Evolutionary conservation across 1,284 basidiomycete species (phyloP).

Genomic region (Agroathelia rolfsii): DNA sequence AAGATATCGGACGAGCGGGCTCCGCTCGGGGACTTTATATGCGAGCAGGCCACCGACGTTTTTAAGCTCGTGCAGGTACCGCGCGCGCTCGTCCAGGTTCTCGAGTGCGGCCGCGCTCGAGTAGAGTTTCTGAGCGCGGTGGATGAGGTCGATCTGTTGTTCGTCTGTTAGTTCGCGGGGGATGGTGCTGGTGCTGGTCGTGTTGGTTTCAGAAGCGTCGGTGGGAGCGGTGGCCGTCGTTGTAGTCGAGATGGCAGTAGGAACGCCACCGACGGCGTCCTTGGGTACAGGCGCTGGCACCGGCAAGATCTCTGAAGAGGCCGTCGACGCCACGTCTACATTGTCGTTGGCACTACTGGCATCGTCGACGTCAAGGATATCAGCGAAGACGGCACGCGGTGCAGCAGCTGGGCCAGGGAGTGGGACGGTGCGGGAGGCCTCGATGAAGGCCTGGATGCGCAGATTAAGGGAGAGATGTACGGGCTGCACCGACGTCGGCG

Average conservation of each 20-base stretch:
- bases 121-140: slow-evolving; percentile 53
- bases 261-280: too few relatives aligned
- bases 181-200: slow-evolving; percentile 13
- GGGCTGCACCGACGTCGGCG: slow-evolving; percentile 59
- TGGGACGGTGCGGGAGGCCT: slow-evolving; percentile 65
- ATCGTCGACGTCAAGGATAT: too few relatives aligned
- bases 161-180: slow-evolving; percentile 19
- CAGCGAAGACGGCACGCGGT: slow-evolving; percentile 7
- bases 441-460: slow-evolving; percentile 75
- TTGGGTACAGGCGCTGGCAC: too few relatives aligned
- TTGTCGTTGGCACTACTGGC: slow-evolving; percentile 8
- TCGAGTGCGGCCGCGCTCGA: slow-evolving; percentile 42
- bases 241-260: slow-evolving; percentile 1
- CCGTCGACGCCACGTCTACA: too few relatives aligned
- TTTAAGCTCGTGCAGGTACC: slow-evolving; percentile 59
- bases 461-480: slow-evolving; percentile 72
- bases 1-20: slow-evolving; percentile 60
- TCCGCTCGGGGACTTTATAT: slow-evolving; percentile 64
- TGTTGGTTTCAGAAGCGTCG: slow-evolving; percentile 12
- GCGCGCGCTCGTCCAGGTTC: slow-evolving; percentile 39
- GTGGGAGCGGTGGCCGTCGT: slow-evolving; percentile 16
- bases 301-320: too few relatives aligned
- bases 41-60: slow-evolving; percentile 70
- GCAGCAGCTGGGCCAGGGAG: slow-evolving; percentile 32
- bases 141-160: slow-evolving; percentile 36